Base-by-base conservation (phyloP, 495 filamentous ascomycete genomes). In the Penicillium cataractarum region DNA sequence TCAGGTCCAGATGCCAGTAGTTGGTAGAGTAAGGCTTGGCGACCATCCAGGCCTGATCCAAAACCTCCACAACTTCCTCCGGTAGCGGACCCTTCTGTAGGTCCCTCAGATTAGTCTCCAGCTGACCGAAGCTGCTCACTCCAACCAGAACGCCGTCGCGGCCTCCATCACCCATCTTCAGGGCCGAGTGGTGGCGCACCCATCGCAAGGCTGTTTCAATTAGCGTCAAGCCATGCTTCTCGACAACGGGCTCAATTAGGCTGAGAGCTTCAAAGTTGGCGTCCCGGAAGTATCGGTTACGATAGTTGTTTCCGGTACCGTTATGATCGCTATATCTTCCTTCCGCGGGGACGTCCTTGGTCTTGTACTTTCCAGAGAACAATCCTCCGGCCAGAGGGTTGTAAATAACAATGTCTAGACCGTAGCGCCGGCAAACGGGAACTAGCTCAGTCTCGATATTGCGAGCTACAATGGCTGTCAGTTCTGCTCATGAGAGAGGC, bases 11-110 rank as follows among this genome's bases (percentile, higher is more conserved):
- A 61, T 93, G 91, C 90, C 90, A 95, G 65, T 92, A 94, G 48
- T 87, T 82, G 7, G 84, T 75, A 12, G 87, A 83, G n/a, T 88
- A 85, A 9, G 83, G 65, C 82, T 93, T 92, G 12, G 82, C 72
- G 15, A 92, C 64, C 65, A 83, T 44, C 81, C 82, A 84, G 21
- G 92, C 93, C 75, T 92, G 81, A 70, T 97, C 92, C 55, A 97
- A 75, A 22, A 84, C 89, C 69, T 89, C 74, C 19, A 97, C 82
- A 24, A 97, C 90, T 53, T 95, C 92, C 48, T 93, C 85, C 0
- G 93, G 93, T 53, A 97, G 76, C 12, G 93, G 93, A 0, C 92
- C 92, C 77, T 96, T 96, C 76, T 95, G 91, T 4, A 96, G 71
- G 65, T 90, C 84, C 33, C 82, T 80, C 50, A 97, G 78, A 65